Percentiles rank a stretch among this genome's conserved stretches.
These are phyloP conservation scores for Neurospora discreta DNA, from an alignment of 495 filamentous ascomycete species.

Conservation along the genomic window DNA sequence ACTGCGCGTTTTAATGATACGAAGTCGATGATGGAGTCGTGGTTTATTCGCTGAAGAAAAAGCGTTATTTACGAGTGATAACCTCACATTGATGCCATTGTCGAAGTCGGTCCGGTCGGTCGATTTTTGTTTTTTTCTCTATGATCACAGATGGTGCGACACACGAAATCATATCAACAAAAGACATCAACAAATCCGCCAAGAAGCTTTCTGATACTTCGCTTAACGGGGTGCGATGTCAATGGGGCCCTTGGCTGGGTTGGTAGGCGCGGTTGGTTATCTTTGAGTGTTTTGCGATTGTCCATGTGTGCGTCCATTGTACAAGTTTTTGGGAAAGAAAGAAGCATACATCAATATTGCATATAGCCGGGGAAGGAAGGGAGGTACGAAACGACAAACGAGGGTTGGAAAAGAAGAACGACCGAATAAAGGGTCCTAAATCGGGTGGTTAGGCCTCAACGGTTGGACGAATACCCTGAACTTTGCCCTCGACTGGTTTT, in stretches of 20 bases:
- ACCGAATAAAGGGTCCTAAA: not conserved
- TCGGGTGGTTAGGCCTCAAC: not conserved
- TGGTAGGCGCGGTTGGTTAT: not conserved
- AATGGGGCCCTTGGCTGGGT: not conserved
- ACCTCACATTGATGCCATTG: not conserved
- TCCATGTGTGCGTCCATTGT: not conserved
- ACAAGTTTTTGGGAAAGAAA: not conserved
- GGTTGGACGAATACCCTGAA: not conserved
- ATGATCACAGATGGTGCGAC: not conserved
- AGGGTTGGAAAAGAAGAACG: not conserved
- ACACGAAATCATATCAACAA: not conserved
- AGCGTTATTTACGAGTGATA: not conserved
- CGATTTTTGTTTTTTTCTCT: not conserved
- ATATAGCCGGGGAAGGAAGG: not conserved
- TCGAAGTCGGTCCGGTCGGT: not conserved
- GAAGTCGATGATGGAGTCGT: not conserved
- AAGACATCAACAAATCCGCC: not conserved
- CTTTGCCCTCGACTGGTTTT: not conserved
- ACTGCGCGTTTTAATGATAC: not conserved
- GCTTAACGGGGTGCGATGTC: not conserved
- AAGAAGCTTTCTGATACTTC: not conserved
- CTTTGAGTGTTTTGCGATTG: not conserved
- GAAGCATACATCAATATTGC: constrained; percentile 1
- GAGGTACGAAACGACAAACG: not conserved
- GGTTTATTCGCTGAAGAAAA: not conserved